phyloP scores from a whole-genome alignment of 139 green algal genomes.

The Asterochloris erici region DNA sequence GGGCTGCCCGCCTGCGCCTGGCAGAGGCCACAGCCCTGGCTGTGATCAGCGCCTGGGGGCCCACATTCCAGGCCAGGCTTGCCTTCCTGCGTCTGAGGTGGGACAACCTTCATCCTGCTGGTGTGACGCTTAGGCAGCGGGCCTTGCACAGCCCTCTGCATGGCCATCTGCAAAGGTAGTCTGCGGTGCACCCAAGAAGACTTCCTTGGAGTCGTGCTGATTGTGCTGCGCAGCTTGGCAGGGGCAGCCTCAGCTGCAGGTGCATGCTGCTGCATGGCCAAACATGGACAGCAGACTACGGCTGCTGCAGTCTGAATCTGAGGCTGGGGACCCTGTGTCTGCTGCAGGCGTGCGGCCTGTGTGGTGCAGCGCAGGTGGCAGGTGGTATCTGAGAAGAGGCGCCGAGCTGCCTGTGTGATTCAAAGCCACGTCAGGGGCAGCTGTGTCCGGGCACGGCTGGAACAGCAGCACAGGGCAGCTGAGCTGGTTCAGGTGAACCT shows the following conservation, averaged over 20 bases:
- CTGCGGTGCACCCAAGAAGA: too few species aligned
- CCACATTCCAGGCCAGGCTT: slow-evolving; percentile 15
- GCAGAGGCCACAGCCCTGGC: slow-evolving; percentile 20
- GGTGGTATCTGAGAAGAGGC: not conserved
- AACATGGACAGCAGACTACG: too few species aligned
- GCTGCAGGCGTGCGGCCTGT: slow-evolving; percentile 15
- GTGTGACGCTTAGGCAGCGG: too few species aligned
- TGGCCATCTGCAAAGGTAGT: too few species aligned
- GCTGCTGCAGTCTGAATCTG: too few species aligned
- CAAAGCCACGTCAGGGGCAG: not conserved
- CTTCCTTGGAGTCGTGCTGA: not conserved
- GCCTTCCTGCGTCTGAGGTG: slow-evolving; percentile 31
- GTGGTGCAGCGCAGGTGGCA: slow-evolving; percentile 32
- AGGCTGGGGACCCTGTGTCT: too few species aligned
- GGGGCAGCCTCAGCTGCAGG: too few species aligned
- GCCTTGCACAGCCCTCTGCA: too few species aligned
- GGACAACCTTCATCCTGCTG: too few species aligned
- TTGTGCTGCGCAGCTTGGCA: not conserved
- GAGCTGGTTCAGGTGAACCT: not conserved
- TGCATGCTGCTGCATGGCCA: too few species aligned
- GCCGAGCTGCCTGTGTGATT: not conserved
- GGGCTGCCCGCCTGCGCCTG: not conserved
- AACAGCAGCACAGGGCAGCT: not conserved
- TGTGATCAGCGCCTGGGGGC: slow-evolving; percentile 37
- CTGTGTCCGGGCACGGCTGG: not conserved